A percentile compares a stretch with the other conserved stretches of the same genome.
Evolutionary conservation across 441 rosid species (phyloP).

Genomic region (Pelargonium cotyledonis): DNA sequence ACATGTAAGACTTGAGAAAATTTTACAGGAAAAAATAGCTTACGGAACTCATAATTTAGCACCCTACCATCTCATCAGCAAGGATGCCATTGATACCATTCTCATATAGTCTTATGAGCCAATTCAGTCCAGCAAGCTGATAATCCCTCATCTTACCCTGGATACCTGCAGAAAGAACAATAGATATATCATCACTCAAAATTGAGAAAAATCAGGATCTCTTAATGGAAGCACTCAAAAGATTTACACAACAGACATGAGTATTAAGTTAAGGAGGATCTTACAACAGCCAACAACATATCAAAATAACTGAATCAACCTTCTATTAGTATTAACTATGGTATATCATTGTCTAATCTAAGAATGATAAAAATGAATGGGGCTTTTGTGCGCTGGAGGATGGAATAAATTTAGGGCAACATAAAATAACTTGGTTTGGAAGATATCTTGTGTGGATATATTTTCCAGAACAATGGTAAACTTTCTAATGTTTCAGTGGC

Average conservation of each 20-base stretch:
- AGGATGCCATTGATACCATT: constrained; percentile 98
- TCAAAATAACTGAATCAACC: neutral
- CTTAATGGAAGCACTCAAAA: neutral
- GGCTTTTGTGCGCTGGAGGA: neutral
- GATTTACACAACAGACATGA: neutral
- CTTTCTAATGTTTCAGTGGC: neutral
- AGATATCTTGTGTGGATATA: neutral
- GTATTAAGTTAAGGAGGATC: neutral
- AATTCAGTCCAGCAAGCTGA: constrained; percentile 93
- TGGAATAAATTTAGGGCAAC: neutral
- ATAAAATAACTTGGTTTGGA: neutral
- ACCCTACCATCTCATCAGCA: constrained; percentile 88
- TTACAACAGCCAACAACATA: neutral
- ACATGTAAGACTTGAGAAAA: neutral
- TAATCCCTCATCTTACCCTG: constrained; percentile 98
- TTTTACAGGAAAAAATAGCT: neutral
- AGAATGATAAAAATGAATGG: neutral
- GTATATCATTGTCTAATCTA: neutral
- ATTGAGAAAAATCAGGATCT: neutral
- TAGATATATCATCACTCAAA: neutral
- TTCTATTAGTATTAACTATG: neutral
- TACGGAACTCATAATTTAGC: neutral
- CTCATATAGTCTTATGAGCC: constrained; percentile 97
- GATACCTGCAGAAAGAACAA: constrained; percentile 51
- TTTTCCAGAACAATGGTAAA: neutral